These are phyloP conservation scores for Mycena alexandri DNA, from an alignment of 768 basidiomycete genomes.

Conservation along the genomic window DNA sequence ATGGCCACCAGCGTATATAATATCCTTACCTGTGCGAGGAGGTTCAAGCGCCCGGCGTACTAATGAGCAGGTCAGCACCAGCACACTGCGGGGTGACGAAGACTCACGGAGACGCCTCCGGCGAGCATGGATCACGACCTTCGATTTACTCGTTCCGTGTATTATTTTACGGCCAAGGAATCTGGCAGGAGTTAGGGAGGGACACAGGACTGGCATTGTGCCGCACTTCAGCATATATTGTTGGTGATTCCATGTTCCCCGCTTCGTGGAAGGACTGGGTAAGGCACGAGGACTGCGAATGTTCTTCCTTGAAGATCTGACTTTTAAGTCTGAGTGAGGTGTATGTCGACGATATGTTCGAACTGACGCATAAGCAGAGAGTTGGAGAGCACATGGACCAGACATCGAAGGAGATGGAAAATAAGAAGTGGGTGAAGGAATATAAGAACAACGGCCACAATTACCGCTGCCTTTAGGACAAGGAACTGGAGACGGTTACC, in stretches of 20 bases:
- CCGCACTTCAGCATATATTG: constrained; percentile 22
- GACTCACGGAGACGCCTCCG: constrained; percentile 19
- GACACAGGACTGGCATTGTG: not conserved
- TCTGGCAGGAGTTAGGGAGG: constrained; percentile 3
- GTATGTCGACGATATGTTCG: not conserved
- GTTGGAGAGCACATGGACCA: constrained; percentile 16
- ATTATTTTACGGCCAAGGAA: constrained; percentile 16
- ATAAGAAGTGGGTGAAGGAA: not conserved
- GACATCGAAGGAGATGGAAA: constrained; percentile 5
- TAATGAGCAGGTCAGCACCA: not conserved
- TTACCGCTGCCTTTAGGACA: constrained; percentile 15
- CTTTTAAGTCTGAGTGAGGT: not conserved
- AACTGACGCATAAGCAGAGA: constrained; percentile 14
- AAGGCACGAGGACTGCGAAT: not conserved
- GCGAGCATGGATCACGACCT: not conserved
- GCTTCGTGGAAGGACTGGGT: not conserved
- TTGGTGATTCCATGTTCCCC: constrained; percentile 5
- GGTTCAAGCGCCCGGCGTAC: constrained; percentile 17
- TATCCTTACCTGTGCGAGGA: constrained; percentile 8
- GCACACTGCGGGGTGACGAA: not conserved
- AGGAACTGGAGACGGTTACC: constrained; percentile 32
- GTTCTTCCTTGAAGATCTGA: constrained; percentile 17
- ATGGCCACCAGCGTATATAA: not conserved
- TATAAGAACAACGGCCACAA: constrained; percentile 5
- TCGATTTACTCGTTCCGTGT: constrained; percentile 13